These are phyloP conservation scores for Tolypocladium pustulatum DNA, from an alignment of 2,329 filamentous ascomycete species.

Conservation along the genomic window DNA sequence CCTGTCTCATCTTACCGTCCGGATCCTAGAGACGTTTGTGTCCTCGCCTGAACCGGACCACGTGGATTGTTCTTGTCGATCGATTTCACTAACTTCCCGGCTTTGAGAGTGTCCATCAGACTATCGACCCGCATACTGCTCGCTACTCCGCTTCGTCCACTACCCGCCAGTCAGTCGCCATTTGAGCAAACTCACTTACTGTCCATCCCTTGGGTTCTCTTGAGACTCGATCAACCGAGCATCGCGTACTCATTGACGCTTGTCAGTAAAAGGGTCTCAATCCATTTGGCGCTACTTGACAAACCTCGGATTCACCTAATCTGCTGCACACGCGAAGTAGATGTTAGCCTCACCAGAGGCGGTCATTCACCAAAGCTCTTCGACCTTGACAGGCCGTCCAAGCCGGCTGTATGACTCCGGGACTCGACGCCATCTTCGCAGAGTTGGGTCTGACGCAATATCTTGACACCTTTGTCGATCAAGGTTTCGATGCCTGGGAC, in stretches of 20 bases:
- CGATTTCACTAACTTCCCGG: background rate
- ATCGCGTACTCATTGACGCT: background rate
- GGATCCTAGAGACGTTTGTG: background rate
- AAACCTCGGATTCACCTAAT: background rate
- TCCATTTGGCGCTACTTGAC: background rate
- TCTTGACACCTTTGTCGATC: slow-evolving; percentile 59
- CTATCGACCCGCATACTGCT: background rate
- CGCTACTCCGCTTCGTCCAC: background rate
- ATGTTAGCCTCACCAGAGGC: slow-evolving; percentile 5
- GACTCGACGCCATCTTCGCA: slow-evolving; percentile 55
- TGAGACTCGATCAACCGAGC: background rate
- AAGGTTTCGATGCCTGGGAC: slow-evolving; percentile 80
- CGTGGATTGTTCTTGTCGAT: background rate
- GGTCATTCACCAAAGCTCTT: background rate
- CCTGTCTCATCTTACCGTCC: background rate
- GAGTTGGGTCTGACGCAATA: slow-evolving; percentile 74
- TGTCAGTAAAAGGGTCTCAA: background rate
- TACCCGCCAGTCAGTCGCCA: background rate
- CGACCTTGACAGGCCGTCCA: background rate
- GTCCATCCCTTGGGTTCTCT: background rate
- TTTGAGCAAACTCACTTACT: background rate
- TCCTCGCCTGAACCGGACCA: background rate
- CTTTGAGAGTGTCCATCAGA: background rate
- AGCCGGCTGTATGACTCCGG: slow-evolving; percentile 34
- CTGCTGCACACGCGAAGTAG: background rate